These are phyloP conservation scores for Scheffersomyces insectosa DNA, from an alignment of 1,139 yeast species.

Conservation along the genomic window DNA sequence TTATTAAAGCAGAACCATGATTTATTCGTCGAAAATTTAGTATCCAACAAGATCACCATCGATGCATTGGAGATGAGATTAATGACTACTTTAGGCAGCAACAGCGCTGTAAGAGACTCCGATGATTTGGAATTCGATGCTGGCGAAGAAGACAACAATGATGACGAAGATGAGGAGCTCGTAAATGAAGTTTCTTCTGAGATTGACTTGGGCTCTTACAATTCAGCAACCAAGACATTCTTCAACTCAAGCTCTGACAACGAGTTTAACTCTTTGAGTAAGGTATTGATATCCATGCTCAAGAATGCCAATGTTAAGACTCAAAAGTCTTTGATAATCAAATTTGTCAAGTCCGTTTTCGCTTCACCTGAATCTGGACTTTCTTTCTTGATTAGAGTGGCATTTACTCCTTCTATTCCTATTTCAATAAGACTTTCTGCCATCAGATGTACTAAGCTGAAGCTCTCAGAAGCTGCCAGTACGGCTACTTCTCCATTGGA, in stretches of 20 bases:
- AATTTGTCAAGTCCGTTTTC: constrained; percentile 25
- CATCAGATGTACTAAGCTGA: constrained; percentile 37
- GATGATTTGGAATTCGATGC: constrained; percentile 24
- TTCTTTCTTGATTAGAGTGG: constrained; percentile 59
- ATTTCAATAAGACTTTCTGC: constrained; percentile 52
- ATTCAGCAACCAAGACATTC: constrained; percentile 34
- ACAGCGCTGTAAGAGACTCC: constrained; percentile 20
- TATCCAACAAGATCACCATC: constrained; percentile 38
- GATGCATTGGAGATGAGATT: constrained; percentile 67
- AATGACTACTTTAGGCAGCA: constrained; percentile 53
- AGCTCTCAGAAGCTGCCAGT: constrained; percentile 34
- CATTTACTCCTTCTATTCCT: constrained; percentile 60
- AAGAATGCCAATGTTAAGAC: constrained; percentile 11
- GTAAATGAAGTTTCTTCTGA: constrained; percentile 14
- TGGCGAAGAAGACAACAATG: constrained; percentile 18
- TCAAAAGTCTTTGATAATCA: constrained; percentile 16
- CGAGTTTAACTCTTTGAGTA: constrained; percentile 43
- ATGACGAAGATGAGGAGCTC: constrained; percentile 21
- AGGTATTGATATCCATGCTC: constrained; percentile 33
- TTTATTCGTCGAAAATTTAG: constrained; percentile 42
- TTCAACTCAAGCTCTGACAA: constrained; percentile 35
- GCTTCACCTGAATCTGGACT: constrained; percentile 36
- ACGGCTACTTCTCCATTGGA: constrained; percentile 18
- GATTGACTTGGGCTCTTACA: constrained; percentile 20
- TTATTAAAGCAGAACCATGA: constrained; percentile 40